Evolutionary conservation across 441 rosid genomes (phyloP), one percentile per base, ranked within the genome.

Genomic region (Brassica balearica): DNA sequence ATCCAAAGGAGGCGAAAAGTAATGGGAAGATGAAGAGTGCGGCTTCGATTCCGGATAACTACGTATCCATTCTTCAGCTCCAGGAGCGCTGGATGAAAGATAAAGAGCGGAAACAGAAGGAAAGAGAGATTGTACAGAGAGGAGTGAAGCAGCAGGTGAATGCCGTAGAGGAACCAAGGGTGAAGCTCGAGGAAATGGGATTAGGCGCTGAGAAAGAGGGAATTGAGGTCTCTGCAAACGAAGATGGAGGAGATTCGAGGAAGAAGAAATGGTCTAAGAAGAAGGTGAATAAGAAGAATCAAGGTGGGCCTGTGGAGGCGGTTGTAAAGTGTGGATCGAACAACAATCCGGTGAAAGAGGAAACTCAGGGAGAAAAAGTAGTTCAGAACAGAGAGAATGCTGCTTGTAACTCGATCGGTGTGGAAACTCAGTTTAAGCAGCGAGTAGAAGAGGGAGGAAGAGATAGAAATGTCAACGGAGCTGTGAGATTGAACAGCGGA

Each of bases 41-140:
- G 25, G 77, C 68, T 72, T 72, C 68, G 62, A 29, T 71, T 65
- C 76, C 81, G 0, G 60, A 15, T 8, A 71, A 77, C 17, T 77
- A 77, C 72, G 76, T 77, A 15, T 77, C 81, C 0, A 77, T 77
- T 27, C 68, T 77, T 19, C 53, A 77, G 72, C 76, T 77, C 22
- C 75, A 70, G 34, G 75, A 70, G 41, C 80, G 71, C 5, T 77
- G 75, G 75, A 1, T 25, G 23, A 77, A 58, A n/a, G 68, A 71
- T 48, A 77, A 65, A 71, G 76, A 65, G 17, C 32, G n/a, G n/a
- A 64, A 71, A 38, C 72, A 65, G 6, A 77, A 65, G n/a, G 61
- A 3, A 65, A 27, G 3, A 36, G 32, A 22, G 7, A 48, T 32
- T 0, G 56, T 3, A 32, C 70, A 77, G 71, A 77, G 75, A 19